phyloP scores from a whole-genome alignment of 73 alveolate genomes.

The Tetrahymena elliotti region DNA sequence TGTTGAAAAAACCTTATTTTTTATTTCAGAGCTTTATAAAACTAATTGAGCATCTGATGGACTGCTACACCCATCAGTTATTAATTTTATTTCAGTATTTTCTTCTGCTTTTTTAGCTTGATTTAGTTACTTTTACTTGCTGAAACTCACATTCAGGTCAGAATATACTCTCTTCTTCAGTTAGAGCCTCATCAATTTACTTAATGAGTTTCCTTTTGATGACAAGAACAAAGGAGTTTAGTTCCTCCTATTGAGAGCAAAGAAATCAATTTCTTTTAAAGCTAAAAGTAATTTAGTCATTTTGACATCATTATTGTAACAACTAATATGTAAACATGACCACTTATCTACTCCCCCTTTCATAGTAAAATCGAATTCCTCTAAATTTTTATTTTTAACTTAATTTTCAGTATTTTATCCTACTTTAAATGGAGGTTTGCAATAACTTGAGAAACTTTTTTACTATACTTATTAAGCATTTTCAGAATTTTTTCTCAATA shows the following conservation, averaged over 20 bases:
- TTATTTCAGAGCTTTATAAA: not conserved
- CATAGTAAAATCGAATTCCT: slow-evolving; percentile 34
- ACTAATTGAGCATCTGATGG: not conserved
- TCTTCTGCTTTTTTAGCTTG: not conserved
- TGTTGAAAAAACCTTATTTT: not conserved
- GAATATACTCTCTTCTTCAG: not conserved
- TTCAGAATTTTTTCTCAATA: not conserved
- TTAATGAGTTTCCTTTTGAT: not conserved
- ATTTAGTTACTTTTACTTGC: not conserved
- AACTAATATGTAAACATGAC: slow-evolving; percentile 57
- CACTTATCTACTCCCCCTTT: slow-evolving; percentile 51
- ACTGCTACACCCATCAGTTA: not conserved
- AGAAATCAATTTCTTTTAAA: slow-evolving; percentile 1
- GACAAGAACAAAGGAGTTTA: not conserved
- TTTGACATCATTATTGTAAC: slow-evolving; percentile 48
- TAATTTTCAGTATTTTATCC: not conserved
- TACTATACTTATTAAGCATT: not conserved
- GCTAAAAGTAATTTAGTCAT: slow-evolving; percentile 22
- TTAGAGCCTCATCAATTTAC: not conserved
- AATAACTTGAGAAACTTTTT: not conserved
- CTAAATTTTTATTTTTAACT: not conserved
- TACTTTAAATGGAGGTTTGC: not conserved
- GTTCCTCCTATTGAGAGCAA: not conserved
- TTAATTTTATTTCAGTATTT: not conserved
- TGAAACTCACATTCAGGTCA: not conserved